Evolutionary conservation across 805 yeast genomes (phyloP).

Genomic region (Ogataea nonfermentans): DNA sequence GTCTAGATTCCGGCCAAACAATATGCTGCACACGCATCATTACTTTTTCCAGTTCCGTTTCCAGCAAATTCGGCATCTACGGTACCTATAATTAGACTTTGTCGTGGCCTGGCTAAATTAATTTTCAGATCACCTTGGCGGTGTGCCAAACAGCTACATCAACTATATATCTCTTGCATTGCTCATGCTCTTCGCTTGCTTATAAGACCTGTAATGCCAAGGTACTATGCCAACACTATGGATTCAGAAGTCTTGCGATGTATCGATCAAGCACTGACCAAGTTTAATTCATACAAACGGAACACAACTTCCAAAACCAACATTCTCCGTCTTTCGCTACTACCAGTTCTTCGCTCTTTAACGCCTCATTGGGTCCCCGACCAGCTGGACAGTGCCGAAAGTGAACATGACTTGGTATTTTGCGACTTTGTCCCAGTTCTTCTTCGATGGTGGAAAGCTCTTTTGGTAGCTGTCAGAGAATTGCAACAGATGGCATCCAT

Average conservation of each 20-base stretch:
- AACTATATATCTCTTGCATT: background rate
- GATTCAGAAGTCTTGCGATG: conserved; percentile 4
- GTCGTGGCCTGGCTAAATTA: conserved; percentile 5
- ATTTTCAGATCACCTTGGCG: background rate
- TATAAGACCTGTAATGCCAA: conserved; percentile 5
- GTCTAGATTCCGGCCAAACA: background rate
- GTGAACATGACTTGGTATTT: conserved; percentile 3
- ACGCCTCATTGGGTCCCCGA: conserved; percentile 12
- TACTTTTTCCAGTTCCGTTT: background rate
- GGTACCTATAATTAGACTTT: conserved; percentile 5
- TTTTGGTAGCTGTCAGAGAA: conserved; percentile 35
- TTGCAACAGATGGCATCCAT: conserved; percentile 38
- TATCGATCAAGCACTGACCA: conserved; percentile 43
- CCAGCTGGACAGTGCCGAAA: background rate
- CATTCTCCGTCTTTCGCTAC: conserved; percentile 44
- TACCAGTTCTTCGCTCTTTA: conserved; percentile 41
- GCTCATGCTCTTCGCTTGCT: background rate
- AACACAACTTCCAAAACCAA: conserved; percentile 43
- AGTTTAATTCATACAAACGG: conserved; percentile 40
- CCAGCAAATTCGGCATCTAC: conserved; percentile 1
- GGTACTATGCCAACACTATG: conserved; percentile 1
- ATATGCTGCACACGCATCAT: too few relatives aligned
- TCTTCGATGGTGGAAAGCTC: conserved; percentile 54
- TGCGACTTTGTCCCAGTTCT: conserved; percentile 22
- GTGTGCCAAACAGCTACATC: conserved; percentile 6